Evolutionary conservation across 106 monocot species (phyloP).

Genomic region (Chionographis japonica): DNA sequence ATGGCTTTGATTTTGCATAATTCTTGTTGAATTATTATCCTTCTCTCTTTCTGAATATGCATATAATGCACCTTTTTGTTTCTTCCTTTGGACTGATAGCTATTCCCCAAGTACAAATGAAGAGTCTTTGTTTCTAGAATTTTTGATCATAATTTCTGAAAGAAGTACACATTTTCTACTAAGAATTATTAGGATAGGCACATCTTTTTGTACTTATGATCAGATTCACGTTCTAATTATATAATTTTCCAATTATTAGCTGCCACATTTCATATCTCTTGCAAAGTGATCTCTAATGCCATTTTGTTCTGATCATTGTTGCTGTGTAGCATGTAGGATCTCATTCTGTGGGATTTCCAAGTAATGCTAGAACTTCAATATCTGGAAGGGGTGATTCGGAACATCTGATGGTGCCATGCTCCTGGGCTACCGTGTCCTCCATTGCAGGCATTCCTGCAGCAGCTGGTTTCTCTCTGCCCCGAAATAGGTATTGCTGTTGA

Average conservation of each 20-base stretch:
- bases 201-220: too few species aligned
- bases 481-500: slow-evolving; percentile 21
- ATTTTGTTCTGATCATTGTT: neutral
- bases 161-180: too few species aligned
- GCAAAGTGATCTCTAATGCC: neutral
- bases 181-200: too few species aligned
- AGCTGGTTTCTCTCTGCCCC: slow-evolving; percentile 39
- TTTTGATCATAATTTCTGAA: too few species aligned
- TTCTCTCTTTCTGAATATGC: too few species aligned
- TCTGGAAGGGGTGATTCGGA: slow-evolving; percentile 20
- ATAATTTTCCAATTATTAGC: neutral
- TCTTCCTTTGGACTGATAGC: too few species aligned
- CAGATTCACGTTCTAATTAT: neutral
- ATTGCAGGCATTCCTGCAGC: slow-evolving; percentile 2
- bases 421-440: slow-evolving; percentile 2
- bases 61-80: too few species aligned
- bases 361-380: neutral
- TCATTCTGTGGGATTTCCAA: slow-evolving; percentile 11
- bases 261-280: neutral
- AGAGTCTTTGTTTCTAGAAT: too few species aligned
- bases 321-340: slow-evolving; percentile 7
- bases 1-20: too few species aligned
- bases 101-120: too few species aligned
- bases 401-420: neutral
- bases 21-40: too few species aligned